Evolutionary conservation across 1,139 yeast species (phyloP).

Genomic region (Taphrina confusa): DNA sequence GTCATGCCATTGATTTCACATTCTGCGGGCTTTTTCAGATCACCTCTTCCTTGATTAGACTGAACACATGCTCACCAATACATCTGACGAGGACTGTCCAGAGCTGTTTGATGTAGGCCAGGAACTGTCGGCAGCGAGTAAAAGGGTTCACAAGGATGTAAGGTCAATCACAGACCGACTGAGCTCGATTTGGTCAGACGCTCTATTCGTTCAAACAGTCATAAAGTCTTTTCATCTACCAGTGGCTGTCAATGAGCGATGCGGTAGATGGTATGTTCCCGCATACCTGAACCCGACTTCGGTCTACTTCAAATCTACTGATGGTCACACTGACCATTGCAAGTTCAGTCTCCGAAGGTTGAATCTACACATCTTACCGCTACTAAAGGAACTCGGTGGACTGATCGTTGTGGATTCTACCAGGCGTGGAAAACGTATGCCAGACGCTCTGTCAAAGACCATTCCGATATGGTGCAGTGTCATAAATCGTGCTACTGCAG

Average conservation of each 20-base stretch:
- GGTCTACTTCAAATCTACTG: slow-evolving; percentile 84
- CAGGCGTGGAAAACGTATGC: slow-evolving; percentile 76
- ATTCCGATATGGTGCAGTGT: slow-evolving; percentile 92
- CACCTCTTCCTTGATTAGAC: no score
- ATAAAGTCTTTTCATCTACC: slow-evolving; percentile 46
- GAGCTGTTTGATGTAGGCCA: no score
- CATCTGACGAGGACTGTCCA: no score
- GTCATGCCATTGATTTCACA: no score
- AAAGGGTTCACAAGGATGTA: not conserved
- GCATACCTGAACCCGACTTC: slow-evolving; percentile 51
- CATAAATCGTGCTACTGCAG: slow-evolving; percentile 55
- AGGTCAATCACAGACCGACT: slow-evolving; percentile 53
- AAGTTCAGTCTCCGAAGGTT: slow-evolving; percentile 69
- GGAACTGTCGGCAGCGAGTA: no score
- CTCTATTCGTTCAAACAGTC: slow-evolving; percentile 50
- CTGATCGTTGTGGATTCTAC: slow-evolving; percentile 78
- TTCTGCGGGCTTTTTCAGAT: no score
- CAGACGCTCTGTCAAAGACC: slow-evolving; percentile 84
- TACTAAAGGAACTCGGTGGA: slow-evolving; percentile 53
- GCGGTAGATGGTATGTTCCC: slow-evolving; percentile 82
- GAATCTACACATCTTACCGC: slow-evolving; percentile 66
- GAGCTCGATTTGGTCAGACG: slow-evolving; percentile 68
- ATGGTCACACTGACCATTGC: slow-evolving; percentile 85
- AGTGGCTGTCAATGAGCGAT: slow-evolving; percentile 71
- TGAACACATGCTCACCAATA: no score